phyloP scores from a whole-genome alignment of 2,329 filamentous ascomycete genomes.

The Raffaelea albimanens region DNA sequence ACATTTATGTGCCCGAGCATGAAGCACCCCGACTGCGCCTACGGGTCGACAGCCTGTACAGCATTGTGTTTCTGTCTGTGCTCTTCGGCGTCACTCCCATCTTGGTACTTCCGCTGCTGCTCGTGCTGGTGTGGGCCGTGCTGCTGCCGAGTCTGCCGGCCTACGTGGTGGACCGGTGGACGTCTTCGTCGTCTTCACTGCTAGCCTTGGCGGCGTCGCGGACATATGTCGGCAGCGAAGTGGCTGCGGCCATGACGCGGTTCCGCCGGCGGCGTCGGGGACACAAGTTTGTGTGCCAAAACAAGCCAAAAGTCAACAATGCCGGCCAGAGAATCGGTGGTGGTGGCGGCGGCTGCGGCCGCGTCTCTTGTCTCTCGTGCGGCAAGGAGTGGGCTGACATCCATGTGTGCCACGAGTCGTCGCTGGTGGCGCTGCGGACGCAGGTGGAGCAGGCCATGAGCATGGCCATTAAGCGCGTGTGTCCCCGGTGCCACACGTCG shows the following conservation, averaged over 20 bases:
- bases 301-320: constrained; percentile 28
- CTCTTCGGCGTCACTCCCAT: constrained; percentile 47
- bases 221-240: constrained; percentile 28
- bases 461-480: constrained; percentile 88
- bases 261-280: constrained; percentile 63
- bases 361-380: constrained; percentile 72
- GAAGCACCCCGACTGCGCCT: constrained; percentile 47
- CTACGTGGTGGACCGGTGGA: neutral
- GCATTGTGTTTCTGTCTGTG: constrained; percentile 39
- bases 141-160: constrained; percentile 23
- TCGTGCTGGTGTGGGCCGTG: constrained; percentile 19
- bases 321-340: no score
- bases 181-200: neutral
- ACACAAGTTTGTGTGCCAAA: constrained; percentile 68
- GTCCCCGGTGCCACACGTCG: constrained; percentile 79
- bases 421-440: constrained; percentile 70
- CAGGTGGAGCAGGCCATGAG: constrained; percentile 91
- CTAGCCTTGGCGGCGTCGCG: neutral
- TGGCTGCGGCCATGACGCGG: constrained; percentile 54
- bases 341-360: constrained; percentile 44
- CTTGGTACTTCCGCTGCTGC: constrained; percentile 39
- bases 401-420: constrained; percentile 82
- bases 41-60: constrained; percentile 39
- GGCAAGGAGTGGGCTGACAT: constrained; percentile 77
- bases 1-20: constrained; percentile 53